Evolutionary conservation across 306 rosid genomes (phyloP).

Genomic region (Pachyrhizus erosus): DNA sequence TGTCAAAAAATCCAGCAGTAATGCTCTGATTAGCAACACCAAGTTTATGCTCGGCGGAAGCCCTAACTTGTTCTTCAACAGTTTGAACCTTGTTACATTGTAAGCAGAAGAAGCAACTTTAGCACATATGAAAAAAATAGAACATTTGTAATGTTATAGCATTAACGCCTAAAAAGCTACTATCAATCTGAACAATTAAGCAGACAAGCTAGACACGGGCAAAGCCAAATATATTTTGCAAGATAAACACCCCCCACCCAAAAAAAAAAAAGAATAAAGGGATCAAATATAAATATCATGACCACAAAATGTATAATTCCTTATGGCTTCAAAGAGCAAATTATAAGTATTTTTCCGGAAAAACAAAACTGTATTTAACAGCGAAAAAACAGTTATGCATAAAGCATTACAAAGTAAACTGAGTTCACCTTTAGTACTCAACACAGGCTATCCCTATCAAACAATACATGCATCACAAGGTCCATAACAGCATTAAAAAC

Average conservation of each 20-base stretch:
- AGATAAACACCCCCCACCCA: not conserved
- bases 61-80: slow-evolving; percentile 99
- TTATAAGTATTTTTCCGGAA: not conserved
- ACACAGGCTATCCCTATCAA: not conserved
- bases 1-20: slow-evolving; percentile 99
- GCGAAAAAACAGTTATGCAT: not conserved
- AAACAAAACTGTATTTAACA: not conserved
- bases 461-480: not conserved
- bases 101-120: slow-evolving; percentile 33
- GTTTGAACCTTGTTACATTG: slow-evolving; percentile 82
- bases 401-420: not conserved
- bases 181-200: slow-evolving; percentile 5
- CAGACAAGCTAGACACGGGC: not conserved
- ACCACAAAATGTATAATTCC: slow-evolving; percentile 10
- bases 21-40: slow-evolving; percentile 99
- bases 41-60: slow-evolving; percentile 99
- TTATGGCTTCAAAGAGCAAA: not conserved
- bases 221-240: slow-evolving; percentile 5
- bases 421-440: not conserved
- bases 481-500: not conserved
- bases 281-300: slow-evolving; percentile 7
- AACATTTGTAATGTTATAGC: not conserved
- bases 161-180: slow-evolving; percentile 23
- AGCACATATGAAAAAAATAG: slow-evolving; percentile 32
- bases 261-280: not conserved